Base-by-base conservation (phyloP, 495 filamentous ascomycete genomes). In the Hypoxylon crocopeplum region DNA sequence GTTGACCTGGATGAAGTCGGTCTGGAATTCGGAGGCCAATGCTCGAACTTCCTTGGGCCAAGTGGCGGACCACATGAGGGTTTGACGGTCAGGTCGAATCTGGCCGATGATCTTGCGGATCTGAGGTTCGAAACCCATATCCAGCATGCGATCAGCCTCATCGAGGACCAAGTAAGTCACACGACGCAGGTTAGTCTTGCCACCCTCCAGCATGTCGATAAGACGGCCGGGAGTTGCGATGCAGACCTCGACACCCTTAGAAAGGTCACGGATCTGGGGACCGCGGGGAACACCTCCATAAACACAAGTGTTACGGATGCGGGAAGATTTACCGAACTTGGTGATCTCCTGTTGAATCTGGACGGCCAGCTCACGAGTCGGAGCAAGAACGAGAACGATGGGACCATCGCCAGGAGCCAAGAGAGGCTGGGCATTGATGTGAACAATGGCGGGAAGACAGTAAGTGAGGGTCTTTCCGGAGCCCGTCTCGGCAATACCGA, bases 51-150 rank as follows among this genome's bases (percentile, higher is more conserved):
- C 94, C 86, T 98, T 98, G 59, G 94, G 94, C 94, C 94, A 98
- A 6, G 94, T 98, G 66, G 94, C 94, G 52, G 94, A 98, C 94
- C 94, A 98, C 94, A 98, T 98, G 85, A 93, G 96, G 58, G 94
- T 98, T 69, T 98, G 94, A 82, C 94, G 89, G 73, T 98, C 94
- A 55, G 94, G 94, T 62, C 94, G 91, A 79, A 98, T 98, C 79
- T 98, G 94, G 42, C 88, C 81, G 61, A 98, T 91, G 64, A 98
- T 96, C 83, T 97, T 96, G 77, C 92, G 88, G 69, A 92, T 91
- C 69, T 91, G 87, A 46, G 88, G 89, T 70, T 93, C 90, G 73
- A 93, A 93, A 78, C 90, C 90, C 90, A 93, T 93, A 70, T 93
- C 90, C 65, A 93, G 75, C 90, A 93, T 93, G 68, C 90, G 90